These are phyloP conservation scores for Colletotrichum tropicicola DNA, from an alignment of 2,329 filamentous ascomycete genomes.

Conservation along the genomic window DNA sequence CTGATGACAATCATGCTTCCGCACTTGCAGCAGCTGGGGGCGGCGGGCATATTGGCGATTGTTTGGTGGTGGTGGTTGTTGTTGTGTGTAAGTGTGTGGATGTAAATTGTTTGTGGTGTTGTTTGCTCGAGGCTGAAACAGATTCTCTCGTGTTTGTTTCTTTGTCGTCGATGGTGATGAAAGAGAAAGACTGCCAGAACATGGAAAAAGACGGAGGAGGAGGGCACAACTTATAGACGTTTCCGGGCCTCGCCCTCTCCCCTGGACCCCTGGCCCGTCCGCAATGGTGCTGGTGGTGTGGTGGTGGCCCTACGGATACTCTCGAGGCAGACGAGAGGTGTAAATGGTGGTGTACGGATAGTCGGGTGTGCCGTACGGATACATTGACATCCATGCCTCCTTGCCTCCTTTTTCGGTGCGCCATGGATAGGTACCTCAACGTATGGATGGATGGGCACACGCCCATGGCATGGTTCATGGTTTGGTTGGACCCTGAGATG, in stretches of 20 bases:
- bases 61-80: conserved; percentile 12
- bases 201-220: not conserved
- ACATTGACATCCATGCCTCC: too few relatives aligned
- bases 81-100: conserved; percentile 24
- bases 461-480: conserved; percentile 24
- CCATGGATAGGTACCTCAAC: not conserved
- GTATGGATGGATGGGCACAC: too few relatives aligned
- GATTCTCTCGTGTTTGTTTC: not conserved
- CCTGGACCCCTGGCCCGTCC: conserved; percentile 29
- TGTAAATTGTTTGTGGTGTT: conserved; percentile 2
- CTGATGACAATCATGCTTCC: conserved; percentile 66
- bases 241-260: not conserved
- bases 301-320: not conserved
- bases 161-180: not conserved
- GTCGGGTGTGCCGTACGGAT: too few relatives aligned
- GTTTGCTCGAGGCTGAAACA: not conserved
- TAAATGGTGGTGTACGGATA: conserved; percentile 5
- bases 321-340: not conserved
- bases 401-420: too few relatives aligned
- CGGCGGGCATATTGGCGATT: conserved; percentile 50
- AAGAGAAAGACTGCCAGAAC: rapidly evolving
- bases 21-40: conserved; percentile 65
- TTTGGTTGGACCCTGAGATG: conserved; percentile 25
- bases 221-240: conserved; percentile 26
- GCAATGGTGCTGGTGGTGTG: not conserved